These are phyloP conservation scores for Pseudodiploospora longispora DNA, from an alignment of 2,329 filamentous ascomycete species.

Conservation along the genomic window DNA sequence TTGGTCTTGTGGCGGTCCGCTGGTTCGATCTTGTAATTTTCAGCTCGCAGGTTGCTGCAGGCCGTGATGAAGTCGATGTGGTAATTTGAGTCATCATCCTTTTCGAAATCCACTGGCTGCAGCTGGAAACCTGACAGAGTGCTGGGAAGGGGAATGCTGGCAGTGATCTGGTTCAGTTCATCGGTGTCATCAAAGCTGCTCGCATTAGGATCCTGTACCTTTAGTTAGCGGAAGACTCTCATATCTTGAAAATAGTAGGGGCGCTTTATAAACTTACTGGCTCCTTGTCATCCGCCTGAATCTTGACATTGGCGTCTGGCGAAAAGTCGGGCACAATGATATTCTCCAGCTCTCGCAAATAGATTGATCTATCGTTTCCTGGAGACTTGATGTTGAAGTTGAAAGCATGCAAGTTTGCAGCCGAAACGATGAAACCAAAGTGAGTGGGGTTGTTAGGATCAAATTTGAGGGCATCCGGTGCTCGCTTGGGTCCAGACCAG, in stretches of 20 bases:
- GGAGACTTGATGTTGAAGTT: constrained; percentile 96
- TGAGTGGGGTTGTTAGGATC: constrained; percentile 78
- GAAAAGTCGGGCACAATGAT: constrained; percentile 95
- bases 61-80: constrained; percentile 99
- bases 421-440: constrained; percentile 78
- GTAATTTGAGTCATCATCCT: constrained; percentile 95
- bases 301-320: constrained; percentile 85
- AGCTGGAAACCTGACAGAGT: constrained; percentile 82
- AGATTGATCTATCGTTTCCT: constrained; percentile 57
- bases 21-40: constrained; percentile 94
- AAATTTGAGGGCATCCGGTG: constrained; percentile 85
- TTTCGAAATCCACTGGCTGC: constrained; percentile 91
- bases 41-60: constrained; percentile 88
- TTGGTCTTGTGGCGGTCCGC: constrained; percentile 97
- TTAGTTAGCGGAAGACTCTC: not conserved
- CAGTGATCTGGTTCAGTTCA: constrained; percentile 66
- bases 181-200: constrained; percentile 61
- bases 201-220: constrained; percentile 67
- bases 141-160: constrained; percentile 68
- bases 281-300: constrained; percentile 92
- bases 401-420: constrained; percentile 88
- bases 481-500: constrained; percentile 98
- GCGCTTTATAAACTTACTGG: constrained; percentile 46
- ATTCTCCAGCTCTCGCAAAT: constrained; percentile 73
- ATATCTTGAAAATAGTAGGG: not conserved